Percentiles rank a stretch among this genome's conserved stretches.
phyloP scores from a whole-genome alignment of 2,329 filamentous ascomycete species.

The Apiospora phragmitis region DNA sequence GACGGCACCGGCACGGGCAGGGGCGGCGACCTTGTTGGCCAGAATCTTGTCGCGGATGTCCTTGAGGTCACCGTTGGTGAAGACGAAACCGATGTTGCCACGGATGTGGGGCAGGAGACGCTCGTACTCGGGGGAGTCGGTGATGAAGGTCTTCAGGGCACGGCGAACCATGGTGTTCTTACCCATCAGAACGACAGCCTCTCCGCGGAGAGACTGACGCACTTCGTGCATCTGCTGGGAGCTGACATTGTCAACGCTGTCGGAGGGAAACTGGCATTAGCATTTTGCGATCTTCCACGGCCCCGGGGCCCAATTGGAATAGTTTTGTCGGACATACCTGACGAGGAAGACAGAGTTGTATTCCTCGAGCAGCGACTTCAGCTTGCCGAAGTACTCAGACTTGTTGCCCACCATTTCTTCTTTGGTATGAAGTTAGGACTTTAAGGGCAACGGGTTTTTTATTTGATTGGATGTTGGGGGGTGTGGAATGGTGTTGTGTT shows the following conservation, averaged over 20 bases:
- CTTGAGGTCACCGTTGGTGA: constrained; percentile 98
- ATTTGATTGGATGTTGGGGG: not conserved
- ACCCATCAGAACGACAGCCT: constrained; percentile 97
- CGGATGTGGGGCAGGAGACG: constrained; percentile 93
- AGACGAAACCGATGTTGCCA: constrained; percentile 99
- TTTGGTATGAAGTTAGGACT: constrained; percentile 50
- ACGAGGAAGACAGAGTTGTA: constrained; percentile 99
- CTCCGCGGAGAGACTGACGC: constrained; percentile 82
- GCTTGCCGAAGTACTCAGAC: constrained; percentile 98
- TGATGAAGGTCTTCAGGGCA: constrained; percentile 92
- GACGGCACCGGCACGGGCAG: constrained; percentile 95
- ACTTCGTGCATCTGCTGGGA: constrained; percentile 99
- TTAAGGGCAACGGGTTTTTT: constrained; percentile 16
- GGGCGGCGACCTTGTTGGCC: constrained; percentile 94
- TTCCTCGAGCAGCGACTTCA: constrained; percentile 93
- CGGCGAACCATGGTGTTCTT: constrained; percentile 99
- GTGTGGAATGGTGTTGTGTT: constrained; percentile 11
- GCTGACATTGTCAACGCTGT: constrained; percentile 92
- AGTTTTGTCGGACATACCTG: constrained; percentile 37
- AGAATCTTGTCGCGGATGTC: constrained; percentile 90
- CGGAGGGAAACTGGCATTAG: not conserved
- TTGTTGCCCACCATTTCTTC: constrained; percentile 99
- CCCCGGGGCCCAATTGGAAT: not conserved
- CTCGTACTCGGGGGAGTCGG: constrained; percentile 95
- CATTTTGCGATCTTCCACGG: not conserved